These are phyloP conservation scores for Xylaria sp. DNA, from an alignment of 2,329 filamentous ascomycete species.

Conservation along the genomic window DNA sequence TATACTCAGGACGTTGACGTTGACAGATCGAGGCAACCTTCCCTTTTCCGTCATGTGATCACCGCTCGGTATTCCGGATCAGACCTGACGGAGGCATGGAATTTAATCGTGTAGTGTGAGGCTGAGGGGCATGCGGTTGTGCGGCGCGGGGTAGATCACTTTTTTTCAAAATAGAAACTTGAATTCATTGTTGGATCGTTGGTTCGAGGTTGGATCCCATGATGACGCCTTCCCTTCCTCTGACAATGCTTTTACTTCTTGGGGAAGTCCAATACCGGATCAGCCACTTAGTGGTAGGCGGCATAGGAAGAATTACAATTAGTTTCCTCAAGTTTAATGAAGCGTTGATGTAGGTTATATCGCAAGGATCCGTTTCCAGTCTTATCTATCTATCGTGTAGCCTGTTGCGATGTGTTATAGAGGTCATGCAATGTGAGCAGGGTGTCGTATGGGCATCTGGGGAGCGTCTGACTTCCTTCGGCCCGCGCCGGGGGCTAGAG, in stretches of 20 bases:
- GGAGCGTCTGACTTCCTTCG: not conserved
- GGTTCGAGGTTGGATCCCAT: not conserved
- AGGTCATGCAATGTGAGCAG: not conserved
- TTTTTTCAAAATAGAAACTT: not conserved
- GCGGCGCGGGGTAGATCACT: not conserved
- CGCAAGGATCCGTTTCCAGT: not conserved
- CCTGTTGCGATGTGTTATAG: not conserved
- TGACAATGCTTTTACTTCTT: not conserved
- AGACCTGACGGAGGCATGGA: not conserved
- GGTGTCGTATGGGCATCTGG: not conserved
- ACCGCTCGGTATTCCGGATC: not conserved
- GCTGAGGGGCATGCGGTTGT: not conserved
- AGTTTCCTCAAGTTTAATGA: not conserved
- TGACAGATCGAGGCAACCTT: not conserved
- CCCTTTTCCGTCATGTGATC: not conserved
- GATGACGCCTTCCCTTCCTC: not conserved
- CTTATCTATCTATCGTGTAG: not conserved
- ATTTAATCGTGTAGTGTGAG: not conserved
- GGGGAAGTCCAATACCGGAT: not conserved
- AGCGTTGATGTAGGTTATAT: not conserved
- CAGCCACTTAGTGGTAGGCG: not conserved
- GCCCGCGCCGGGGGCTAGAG: slow-evolving; percentile 6
- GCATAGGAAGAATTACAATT: not conserved
- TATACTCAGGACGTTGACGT: not conserved
- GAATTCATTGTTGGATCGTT: not conserved